phyloP scores from a whole-genome alignment of 2,329 filamentous ascomycete genomes.

The Colletotrichum sp. region DNA sequence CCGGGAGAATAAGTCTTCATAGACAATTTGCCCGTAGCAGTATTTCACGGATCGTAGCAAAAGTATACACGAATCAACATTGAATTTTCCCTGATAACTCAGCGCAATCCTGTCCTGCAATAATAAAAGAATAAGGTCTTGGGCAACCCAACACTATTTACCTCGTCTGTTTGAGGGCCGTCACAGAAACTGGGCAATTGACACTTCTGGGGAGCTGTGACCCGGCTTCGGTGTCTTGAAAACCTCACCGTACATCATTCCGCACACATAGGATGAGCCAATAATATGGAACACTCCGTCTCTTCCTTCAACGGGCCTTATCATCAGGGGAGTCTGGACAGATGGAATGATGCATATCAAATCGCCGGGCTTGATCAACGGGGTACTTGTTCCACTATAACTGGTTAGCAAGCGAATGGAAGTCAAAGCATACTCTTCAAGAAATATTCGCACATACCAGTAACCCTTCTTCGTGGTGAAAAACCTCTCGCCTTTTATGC shows the following conservation, averaged over 20 bases:
- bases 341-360: background rate
- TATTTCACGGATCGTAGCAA: background rate
- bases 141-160: background rate
- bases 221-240: background rate
- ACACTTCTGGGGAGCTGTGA: background rate
- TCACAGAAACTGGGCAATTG: background rate
- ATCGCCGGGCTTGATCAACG: background rate
- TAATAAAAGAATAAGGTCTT: fast-evolving
- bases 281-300: background rate
- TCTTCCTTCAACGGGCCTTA: background rate
- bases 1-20: fast-evolving
- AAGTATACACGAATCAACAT: background rate
- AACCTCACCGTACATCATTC: background rate
- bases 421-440: background rate
- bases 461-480: background rate
- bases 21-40: fast-evolving
- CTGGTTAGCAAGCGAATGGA: background rate
- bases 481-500: background rate
- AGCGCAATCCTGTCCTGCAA: background rate
- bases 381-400: background rate
- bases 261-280: background rate
- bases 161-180: fast-evolving
- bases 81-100: fast-evolving
- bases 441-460: background rate
- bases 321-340: background rate